Evolutionary conservation across 129 eudicot genomes (phyloP).

Genomic region (Lactuca sativa): DNA sequence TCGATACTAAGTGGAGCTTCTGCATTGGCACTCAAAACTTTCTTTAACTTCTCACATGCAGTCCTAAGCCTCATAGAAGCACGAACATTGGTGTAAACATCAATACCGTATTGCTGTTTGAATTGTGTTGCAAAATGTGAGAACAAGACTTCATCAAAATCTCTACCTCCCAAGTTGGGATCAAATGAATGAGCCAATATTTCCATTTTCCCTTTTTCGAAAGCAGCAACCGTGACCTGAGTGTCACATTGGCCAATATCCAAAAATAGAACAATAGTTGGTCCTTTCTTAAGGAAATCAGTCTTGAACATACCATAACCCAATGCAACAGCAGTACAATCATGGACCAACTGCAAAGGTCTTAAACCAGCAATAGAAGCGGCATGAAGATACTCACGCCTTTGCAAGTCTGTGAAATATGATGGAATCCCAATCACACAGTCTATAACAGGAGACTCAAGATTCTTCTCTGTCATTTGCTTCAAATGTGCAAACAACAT

Average conservation of each 20-base stretch:
- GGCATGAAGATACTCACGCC: slow-evolving; percentile 76
- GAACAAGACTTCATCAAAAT: slow-evolving; percentile 78
- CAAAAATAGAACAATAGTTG: slow-evolving; percentile 61
- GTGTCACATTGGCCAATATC: slow-evolving; percentile 86
- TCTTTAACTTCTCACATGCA: slow-evolving; percentile 81
- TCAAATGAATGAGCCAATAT: slow-evolving; percentile 75
- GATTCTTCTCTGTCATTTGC: slow-evolving; percentile 64
- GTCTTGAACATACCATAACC: slow-evolving; percentile 82
- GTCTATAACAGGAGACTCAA: slow-evolving; percentile 43
- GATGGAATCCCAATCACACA: slow-evolving; percentile 87
- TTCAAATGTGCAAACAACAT: slow-evolving; percentile 76
- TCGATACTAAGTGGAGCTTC: slow-evolving; percentile 82
- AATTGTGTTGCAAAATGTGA: slow-evolving; percentile 59
- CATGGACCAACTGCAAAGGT: slow-evolving; percentile 73
- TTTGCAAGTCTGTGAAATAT: slow-evolving; percentile 67
- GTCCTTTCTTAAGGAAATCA: slow-evolving; percentile 45
- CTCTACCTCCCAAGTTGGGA: slow-evolving; percentile 76
- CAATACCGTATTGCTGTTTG: slow-evolving; percentile 49
- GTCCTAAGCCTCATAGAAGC: slow-evolving; percentile 73
- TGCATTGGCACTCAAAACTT: slow-evolving; percentile 75
- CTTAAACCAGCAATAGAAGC: slow-evolving; percentile 66
- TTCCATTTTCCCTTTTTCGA: slow-evolving; percentile 61
- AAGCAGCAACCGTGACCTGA: slow-evolving; percentile 71
- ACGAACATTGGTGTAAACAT: slow-evolving; percentile 55
- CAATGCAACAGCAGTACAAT: slow-evolving; percentile 76